These are phyloP conservation scores for Raphanus raphanistrum DNA, from an alignment of 345 rosid genomes.

Conservation along the genomic window DNA sequence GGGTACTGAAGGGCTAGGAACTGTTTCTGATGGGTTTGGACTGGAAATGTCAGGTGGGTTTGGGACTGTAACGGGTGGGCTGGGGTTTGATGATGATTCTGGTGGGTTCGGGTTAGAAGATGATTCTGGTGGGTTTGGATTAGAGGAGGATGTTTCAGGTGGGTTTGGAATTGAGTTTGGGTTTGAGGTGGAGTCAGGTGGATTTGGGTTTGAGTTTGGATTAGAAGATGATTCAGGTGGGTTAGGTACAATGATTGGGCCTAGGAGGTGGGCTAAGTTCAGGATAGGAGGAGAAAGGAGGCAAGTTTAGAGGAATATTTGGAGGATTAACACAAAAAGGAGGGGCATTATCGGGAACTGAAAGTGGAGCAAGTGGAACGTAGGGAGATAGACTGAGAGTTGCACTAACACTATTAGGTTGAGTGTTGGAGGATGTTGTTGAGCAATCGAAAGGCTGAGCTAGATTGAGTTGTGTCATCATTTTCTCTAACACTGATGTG, in stretches of 20 bases:
- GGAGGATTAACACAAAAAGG: constrained; percentile 63
- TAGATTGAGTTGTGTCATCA: constrained; percentile 46
- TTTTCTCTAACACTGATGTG: constrained; percentile 39
- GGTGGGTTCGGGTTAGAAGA: constrained; percentile 36
- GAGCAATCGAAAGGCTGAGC: constrained; percentile 50
- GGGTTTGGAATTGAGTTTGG: constrained; percentile 9
- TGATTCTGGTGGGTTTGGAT: constrained; percentile 27
- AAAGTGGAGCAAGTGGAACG: constrained; percentile 53
- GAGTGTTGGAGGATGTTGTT: constrained; percentile 38
- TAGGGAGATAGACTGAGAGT: constrained; percentile 61
- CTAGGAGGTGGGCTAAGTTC: constrained; percentile 51
- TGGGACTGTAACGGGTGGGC: constrained; percentile 40
- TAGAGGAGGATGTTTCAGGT: constrained; percentile 14
- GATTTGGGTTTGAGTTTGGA: constrained; percentile 30
- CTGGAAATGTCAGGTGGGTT: constrained; percentile 32
- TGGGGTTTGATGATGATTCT: neutral
- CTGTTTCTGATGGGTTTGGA: constrained; percentile 31
- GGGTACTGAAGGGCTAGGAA: constrained; percentile 43
- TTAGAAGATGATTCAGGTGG: constrained; percentile 31
- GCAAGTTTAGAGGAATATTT: constrained; percentile 44
- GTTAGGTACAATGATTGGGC: constrained; percentile 36
- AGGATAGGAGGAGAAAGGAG: constrained; percentile 42
- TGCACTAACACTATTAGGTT: constrained; percentile 55
- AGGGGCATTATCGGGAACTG: constrained; percentile 52
- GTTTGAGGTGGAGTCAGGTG: constrained; percentile 12